Base-by-base conservation (phyloP, 345 rosid species). In the Gossypium stocksii region DNA sequence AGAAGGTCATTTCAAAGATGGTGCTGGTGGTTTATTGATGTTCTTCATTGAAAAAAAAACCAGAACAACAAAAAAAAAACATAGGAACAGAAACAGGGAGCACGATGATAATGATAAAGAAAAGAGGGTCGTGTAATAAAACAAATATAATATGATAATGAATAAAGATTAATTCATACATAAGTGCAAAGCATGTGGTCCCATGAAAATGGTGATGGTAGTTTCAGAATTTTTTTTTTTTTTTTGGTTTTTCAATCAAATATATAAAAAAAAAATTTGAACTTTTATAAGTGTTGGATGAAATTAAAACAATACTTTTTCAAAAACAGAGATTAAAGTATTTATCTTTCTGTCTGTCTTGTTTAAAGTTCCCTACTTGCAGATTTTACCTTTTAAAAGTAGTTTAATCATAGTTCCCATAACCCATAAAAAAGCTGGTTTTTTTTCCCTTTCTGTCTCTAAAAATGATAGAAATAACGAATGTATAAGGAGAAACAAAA, bases 1-100 rank as follows among this genome's bases (percentile, higher is more conserved):
- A 20, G 51, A 69, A 72, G 66, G 27, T 79, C 86, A 82, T 84
- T 79, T 75, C 78, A 68, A 45, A 73, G 71, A 58, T 17, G 57
- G 54, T 71, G 44, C 66, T 66, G 62, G 59, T 71, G 44, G 70
- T 66, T 74, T 80, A 23, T 49, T 54, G 52, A 25, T 70, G 19
- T 74, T 57, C 79, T 71, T 74, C 83, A 66, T 82, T 38, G 81
- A 62, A 58, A 49, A 48, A 34, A 34, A 34, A 34, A 4, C 41
- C 7, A 34, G 41, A 34, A 34, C 41, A 5, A 34, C 1, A 34
- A 34, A 9, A 9, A 66, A 60, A 49, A 4, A 20, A 61, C 58
- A 52, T 59, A 25, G 58, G 73, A 44, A 16, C 16, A 10, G 73
- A 51, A 44, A 16, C 10, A 17, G 73, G 29, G 64, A 59, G 25